Evolutionary conservation across 768 basidiomycete species (phyloP).

Genomic region (Collybiopsis luxurians): DNA sequence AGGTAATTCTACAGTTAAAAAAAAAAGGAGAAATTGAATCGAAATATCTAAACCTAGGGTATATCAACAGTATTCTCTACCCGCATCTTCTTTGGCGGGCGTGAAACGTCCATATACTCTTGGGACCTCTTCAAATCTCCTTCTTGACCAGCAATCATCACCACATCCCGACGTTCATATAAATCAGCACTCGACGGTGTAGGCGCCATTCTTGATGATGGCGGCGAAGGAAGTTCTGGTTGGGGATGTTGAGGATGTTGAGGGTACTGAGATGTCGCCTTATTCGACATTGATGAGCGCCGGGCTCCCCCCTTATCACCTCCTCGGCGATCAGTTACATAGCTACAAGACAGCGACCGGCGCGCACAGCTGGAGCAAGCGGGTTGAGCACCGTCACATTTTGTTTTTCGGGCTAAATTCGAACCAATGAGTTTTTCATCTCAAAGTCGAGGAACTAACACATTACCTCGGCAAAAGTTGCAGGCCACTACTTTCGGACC

Average conservation of each 20-base stretch:
- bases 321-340: slow-evolving; percentile 65
- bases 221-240: slow-evolving; percentile 48
- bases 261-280: slow-evolving; percentile 9
- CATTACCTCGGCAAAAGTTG: slow-evolving; percentile 85
- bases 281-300: slow-evolving; percentile 52
- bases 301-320: slow-evolving; percentile 20
- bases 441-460: slow-evolving; percentile 8
- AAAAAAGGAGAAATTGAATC: neutral
- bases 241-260: slow-evolving; percentile 16
- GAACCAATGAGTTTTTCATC: slow-evolving; percentile 2
- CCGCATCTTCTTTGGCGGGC: slow-evolving; percentile 71
- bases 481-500: slow-evolving; percentile 88
- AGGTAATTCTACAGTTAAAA: slow-evolving; percentile 11
- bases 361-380: slow-evolving; percentile 82
- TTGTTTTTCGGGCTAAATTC: slow-evolving; percentile 75
- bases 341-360: slow-evolving; percentile 73
- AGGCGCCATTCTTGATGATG: slow-evolving; percentile 53
- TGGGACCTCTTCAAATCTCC: slow-evolving; percentile 59
- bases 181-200: slow-evolving; percentile 41
- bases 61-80: slow-evolving; percentile 55
- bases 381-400: slow-evolving; percentile 86
- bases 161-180: slow-evolving; percentile 40
- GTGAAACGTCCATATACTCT: slow-evolving; percentile 49
- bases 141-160: slow-evolving; percentile 42
- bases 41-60: slow-evolving; percentile 38